Base-by-base conservation (phyloP, 2,329 filamentous ascomycete genomes). In the Colletotrichum plurivorum region DNA sequence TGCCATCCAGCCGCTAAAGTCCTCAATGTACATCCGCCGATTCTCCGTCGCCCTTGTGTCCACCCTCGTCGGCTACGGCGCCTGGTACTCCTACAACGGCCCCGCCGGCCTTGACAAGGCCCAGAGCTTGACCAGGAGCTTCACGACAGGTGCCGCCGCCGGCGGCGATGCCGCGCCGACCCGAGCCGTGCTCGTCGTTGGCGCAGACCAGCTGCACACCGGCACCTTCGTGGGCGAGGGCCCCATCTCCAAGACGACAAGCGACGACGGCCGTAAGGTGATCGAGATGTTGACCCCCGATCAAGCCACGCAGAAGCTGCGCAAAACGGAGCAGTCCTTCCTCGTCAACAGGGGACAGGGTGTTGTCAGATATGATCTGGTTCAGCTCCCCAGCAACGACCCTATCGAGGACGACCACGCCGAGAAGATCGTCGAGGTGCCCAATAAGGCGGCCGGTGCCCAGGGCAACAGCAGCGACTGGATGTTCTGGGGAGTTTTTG, bases 401-500 rank as follows among this genome's bases (percentile, higher is more conserved):
- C 96, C 96, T 0, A 99, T 99, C 68, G 96, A 99, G 83, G 96
- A 99, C 77, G 97, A 99, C 77, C 96, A 99, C 78, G 93, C 95
- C 60, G 96, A 99, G 83, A 97, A 97, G 87, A 98, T 98, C 76
- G 94, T 99, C 54, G 94, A 98, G 80, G 90, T 98, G 9, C 92
- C 94, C 5, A 87, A 87, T 61, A 87, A 75, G 82, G 87, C 77
- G 81, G 75, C 71, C 41, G 76, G 75, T 25, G 75, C 76, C 22
- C 74, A 78, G 41, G 79, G 86, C 45, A 85, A 87, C 18, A 90
- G 86, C 68, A 93, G 89, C 71, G 97, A 99, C 81, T 99, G 96
- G 96, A 98, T 98, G 94, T 99, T 99, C 80, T 99, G 97, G 96
- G 96, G 95, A 67, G 95, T 99, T 18, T 99, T 98, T 80, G 96